phyloP scores from a whole-genome alignment of 2,329 filamentous ascomycete species.

The Botrytis porri region DNA sequence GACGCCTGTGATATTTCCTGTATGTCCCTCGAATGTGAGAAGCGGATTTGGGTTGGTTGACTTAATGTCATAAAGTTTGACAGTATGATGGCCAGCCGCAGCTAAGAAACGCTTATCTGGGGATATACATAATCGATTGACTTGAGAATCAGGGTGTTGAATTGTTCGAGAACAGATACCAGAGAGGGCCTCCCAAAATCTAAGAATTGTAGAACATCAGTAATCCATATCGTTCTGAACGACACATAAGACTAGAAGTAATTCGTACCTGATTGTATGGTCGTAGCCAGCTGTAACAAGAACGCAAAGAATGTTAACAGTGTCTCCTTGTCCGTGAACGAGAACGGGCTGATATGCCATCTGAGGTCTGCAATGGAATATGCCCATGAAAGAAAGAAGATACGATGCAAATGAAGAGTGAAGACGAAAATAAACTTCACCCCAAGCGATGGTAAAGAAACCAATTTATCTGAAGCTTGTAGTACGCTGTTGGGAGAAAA shows the following conservation, averaged over 20 bases:
- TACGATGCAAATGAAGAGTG: neutral
- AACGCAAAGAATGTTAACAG: conserved; percentile 28
- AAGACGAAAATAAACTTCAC: neutral
- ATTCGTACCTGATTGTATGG: conserved; percentile 65
- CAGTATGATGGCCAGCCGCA: conserved; percentile 74
- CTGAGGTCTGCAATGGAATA: neutral
- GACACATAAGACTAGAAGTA: neutral
- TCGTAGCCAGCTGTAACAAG: conserved; percentile 62
- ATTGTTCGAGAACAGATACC: conserved; percentile 98
- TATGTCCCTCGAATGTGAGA: conserved; percentile 93
- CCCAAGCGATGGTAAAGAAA: neutral
- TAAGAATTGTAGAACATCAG: conserved; percentile 40
- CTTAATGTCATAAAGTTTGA: conserved; percentile 98
- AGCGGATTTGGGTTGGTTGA: conserved; percentile 94
- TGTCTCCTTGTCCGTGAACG: conserved; percentile 18
- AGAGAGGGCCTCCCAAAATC: conserved; percentile 97
- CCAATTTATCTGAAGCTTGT: neutral
- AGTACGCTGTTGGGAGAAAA: neutral
- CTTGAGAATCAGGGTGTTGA: conserved; percentile 95
- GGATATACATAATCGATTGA: conserved; percentile 96
- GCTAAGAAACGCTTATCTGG: conserved; percentile 91
- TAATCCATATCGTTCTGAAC: conserved; percentile 14
- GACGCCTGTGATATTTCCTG: conserved; percentile 91
- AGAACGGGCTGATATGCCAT: neutral
- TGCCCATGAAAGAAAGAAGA: neutral